Conservation (phyloP, 2,329 filamentous ascomycete genomes). For the Penicillium sp. region DNA sequence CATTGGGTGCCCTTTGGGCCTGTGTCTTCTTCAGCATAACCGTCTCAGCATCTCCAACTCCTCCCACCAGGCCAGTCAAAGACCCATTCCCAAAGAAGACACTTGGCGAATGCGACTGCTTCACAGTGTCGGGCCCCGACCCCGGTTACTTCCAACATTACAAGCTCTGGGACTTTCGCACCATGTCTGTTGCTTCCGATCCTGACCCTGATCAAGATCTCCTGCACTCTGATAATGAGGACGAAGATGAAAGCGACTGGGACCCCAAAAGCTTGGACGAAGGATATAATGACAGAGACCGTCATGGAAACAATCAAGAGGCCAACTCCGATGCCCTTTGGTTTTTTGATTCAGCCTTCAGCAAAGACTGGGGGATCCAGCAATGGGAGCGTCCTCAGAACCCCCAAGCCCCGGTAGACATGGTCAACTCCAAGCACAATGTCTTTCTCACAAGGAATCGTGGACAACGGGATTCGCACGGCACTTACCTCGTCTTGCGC, state of each 20-base stretch:
- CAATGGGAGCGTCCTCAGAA: constrained; percentile 43
- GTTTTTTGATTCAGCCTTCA: constrained; percentile 32
- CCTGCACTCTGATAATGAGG: constrained; percentile 12
- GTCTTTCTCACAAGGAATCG: constrained; percentile 41
- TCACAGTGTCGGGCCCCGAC: constrained; percentile 40
- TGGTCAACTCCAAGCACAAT: constrained; percentile 46
- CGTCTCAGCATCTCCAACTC: constrained; percentile 1
- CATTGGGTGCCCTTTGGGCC: neutral
- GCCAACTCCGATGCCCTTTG: constrained; percentile 21
- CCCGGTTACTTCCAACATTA: constrained; percentile 49
- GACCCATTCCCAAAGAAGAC: constrained; percentile 2
- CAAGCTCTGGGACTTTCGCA: constrained; percentile 50
- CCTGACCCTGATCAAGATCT: neutral
- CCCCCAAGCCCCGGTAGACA: constrained; percentile 36
- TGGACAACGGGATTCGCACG: constrained; percentile 13
- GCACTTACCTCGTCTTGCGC: constrained; percentile 46
- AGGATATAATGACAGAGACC: neutral
- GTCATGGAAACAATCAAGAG: neutral
- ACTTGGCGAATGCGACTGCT: constrained; percentile 43
- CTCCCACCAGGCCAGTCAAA: neutral
- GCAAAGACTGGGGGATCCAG: constrained; percentile 41
- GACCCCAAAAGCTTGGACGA: constrained; percentile 3
- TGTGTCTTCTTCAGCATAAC: constrained; percentile 7
- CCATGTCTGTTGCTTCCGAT: constrained; percentile 24
- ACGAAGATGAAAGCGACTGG: constrained; percentile 6